A percentile compares a stretch with the other conserved stretches of the same genome.
Conservation (phyloP, 2,329 filamentous ascomycete species). For the Coniella lustricola region DNA sequence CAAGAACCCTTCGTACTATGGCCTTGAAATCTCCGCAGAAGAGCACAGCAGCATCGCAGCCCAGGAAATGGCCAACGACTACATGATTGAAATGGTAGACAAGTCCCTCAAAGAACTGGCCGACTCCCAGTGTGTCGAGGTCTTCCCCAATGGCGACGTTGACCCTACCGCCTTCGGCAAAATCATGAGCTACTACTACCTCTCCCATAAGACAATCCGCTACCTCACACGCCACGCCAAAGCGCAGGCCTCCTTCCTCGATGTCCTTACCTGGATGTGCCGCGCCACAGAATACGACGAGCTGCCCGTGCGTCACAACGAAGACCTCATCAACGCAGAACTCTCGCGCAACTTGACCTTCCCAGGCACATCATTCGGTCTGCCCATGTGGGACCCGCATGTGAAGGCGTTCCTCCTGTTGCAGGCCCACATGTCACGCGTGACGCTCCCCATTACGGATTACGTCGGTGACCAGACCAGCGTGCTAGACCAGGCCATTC, state of each 20-base stretch:
- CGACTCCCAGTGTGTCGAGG: constrained; percentile 73
- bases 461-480: constrained; percentile 90
- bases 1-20: constrained; percentile 98
- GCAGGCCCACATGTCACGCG: constrained; percentile 89
- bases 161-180: constrained; percentile 88
- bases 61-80: constrained; percentile 83
- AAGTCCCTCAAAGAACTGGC: constrained; percentile 76
- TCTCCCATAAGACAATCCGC: constrained; percentile 89
- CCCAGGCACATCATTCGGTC: constrained; percentile 50
- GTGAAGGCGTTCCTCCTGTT: constrained; percentile 92
- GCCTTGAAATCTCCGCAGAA: constrained; percentile 84
- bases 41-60: constrained; percentile 84
- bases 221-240: constrained; percentile 73
- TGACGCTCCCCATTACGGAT: constrained; percentile 89
- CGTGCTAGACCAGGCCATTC: constrained; percentile 91
- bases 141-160: constrained; percentile 82
- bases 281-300: constrained; percentile 94
- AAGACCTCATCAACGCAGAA: constrained; percentile 93
- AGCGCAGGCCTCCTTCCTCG: constrained; percentile 66
- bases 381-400: constrained; percentile 98
- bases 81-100: constrained; percentile 89
- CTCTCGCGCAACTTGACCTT: constrained; percentile 74
- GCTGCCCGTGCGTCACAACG: constrained; percentile 93
- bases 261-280: constrained; percentile 88
- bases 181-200: constrained; percentile 99